A percentile compares a stretch with the other conserved stretches of the same genome.
These are phyloP conservation scores for Xenoacremonium recifei DNA, from an alignment of 2,329 filamentous ascomycete genomes.

Conservation along the genomic window DNA sequence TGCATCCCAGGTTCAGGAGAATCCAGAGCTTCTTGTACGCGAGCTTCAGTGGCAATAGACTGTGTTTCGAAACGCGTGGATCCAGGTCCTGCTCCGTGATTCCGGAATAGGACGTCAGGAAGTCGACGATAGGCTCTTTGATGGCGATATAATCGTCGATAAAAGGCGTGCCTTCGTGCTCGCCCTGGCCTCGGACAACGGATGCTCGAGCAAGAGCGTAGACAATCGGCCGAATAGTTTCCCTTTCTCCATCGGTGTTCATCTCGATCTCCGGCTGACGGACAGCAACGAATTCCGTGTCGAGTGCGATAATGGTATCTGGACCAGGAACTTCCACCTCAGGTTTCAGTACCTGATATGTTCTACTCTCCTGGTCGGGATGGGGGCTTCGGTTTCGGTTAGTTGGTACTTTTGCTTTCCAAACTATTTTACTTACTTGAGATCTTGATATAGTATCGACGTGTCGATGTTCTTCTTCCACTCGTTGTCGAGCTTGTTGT, in stretches of 20 bases:
- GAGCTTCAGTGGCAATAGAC: slow-evolving; percentile 81
- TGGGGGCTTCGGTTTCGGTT: slow-evolving; percentile 34
- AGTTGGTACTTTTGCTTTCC: slow-evolving; percentile 4
- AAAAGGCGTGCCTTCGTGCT: slow-evolving; percentile 79
- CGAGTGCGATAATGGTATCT: slow-evolving; percentile 79
- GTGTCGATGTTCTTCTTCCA: slow-evolving; percentile 89
- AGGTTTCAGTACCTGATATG: slow-evolving; percentile 58
- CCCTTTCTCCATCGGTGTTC: slow-evolving; percentile 85
- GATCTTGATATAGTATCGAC: slow-evolving; percentile 75
- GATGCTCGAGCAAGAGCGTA: slow-evolving; percentile 92
- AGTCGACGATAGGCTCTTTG: slow-evolving; percentile 89
- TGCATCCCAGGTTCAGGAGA: slow-evolving; percentile 87
- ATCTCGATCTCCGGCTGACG: slow-evolving; percentile 94
- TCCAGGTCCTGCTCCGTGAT: slow-evolving; percentile 86
- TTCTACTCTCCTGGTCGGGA: slow-evolving; percentile 42
- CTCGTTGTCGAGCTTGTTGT: slow-evolving; percentile 77
- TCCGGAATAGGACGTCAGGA: slow-evolving; percentile 90
- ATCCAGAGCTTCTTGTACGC: slow-evolving; percentile 99
- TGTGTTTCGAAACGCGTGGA: slow-evolving; percentile 72
- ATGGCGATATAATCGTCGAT: slow-evolving; percentile 97
- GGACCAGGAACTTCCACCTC: slow-evolving; percentile 65
- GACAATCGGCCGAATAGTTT: slow-evolving; percentile 87
- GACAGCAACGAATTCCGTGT: slow-evolving; percentile 94
- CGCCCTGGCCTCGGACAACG: slow-evolving; percentile 77
- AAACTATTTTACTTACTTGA: slow-evolving; percentile 39